Percentiles rank a stretch among this genome's conserved stretches.
phyloP scores from a whole-genome alignment of 495 filamentous ascomycete species.

The Talaromyces liani region DNA sequence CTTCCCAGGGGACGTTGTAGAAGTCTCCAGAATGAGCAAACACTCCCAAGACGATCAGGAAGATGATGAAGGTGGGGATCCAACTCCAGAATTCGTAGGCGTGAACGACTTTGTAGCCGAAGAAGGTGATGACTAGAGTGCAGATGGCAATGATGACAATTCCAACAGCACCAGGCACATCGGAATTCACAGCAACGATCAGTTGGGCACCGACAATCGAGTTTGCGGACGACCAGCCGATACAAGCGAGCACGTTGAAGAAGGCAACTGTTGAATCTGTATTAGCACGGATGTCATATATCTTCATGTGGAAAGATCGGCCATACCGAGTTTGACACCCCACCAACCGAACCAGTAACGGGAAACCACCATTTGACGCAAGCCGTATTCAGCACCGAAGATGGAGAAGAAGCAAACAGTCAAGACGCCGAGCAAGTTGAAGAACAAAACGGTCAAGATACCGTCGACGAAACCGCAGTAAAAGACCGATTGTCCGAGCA shows the following conservation, averaged over 20 bases:
- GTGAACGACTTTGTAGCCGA: slow-evolving; percentile 80
- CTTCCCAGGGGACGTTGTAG: slow-evolving; percentile 54
- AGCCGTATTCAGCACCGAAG: slow-evolving; percentile 68
- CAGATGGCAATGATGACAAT: slow-evolving; percentile 68
- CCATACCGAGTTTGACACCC: slow-evolving; percentile 59
- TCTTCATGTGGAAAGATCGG: not conserved
- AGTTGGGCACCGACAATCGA: slow-evolving; percentile 79
- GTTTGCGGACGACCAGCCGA: slow-evolving; percentile 72
- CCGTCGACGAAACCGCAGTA: slow-evolving; percentile 66
- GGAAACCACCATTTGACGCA: slow-evolving; percentile 82
- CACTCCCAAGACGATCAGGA: slow-evolving; percentile 64
- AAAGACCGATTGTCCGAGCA: slow-evolving; percentile 61
- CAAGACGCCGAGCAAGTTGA: slow-evolving; percentile 67
- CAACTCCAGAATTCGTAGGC: slow-evolving; percentile 71
- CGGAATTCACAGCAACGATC: slow-evolving; percentile 64
- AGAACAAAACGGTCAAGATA: slow-evolving; percentile 68
- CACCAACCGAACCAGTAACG: slow-evolving; percentile 75
- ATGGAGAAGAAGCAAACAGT: slow-evolving; percentile 76
- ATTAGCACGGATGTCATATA: not conserved
- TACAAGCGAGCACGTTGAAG: slow-evolving; percentile 69
- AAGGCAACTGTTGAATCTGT: slow-evolving; percentile 45
- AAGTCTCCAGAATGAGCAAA: slow-evolving; percentile 75
- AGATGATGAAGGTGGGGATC: slow-evolving; percentile 71
- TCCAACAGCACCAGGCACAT: slow-evolving; percentile 66
- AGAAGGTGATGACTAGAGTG: slow-evolving; percentile 64